Conservation (phyloP, 2,329 filamentous ascomycete genomes). For the Ceratocystiopsis sp. region DNA sequence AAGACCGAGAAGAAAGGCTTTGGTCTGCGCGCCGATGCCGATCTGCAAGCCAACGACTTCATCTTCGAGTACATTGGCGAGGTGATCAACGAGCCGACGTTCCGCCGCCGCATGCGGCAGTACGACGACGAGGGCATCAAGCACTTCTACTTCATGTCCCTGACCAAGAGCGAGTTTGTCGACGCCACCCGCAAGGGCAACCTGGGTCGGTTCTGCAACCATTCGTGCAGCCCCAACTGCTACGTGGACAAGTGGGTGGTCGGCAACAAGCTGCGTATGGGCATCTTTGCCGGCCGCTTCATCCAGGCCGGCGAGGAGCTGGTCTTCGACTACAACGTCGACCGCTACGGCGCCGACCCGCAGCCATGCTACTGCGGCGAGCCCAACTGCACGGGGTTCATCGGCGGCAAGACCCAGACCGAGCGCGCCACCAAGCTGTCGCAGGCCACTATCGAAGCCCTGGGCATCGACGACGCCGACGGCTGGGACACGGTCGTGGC, state of each 20-base stretch:
- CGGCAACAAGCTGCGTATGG: constrained; percentile 93
- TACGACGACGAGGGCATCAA: constrained; percentile 96
- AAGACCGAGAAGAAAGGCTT: constrained; percentile 97
- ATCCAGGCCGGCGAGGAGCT: constrained; percentile 84
- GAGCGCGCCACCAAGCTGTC: constrained; percentile 87
- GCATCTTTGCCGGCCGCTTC: constrained; percentile 79
- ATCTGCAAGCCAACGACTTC: constrained; percentile 72
- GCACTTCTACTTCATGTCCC: constrained; percentile 99
- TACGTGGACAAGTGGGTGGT: constrained; percentile 99
- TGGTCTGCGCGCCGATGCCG: constrained; percentile 65
- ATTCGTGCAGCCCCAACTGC: constrained; percentile 97
- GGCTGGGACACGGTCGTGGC: constrained; percentile 82
- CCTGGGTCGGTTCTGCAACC: constrained; percentile 92
- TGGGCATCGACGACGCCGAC: constrained; percentile 85
- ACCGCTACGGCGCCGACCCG: constrained; percentile 90
- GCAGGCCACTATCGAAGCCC: constrained; percentile 75
- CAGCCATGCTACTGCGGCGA: constrained; percentile 96
- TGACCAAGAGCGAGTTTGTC: constrained; percentile 90
- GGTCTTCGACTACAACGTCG: constrained; percentile 99
- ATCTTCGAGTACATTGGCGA: constrained; percentile 98
- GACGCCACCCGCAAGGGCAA: constrained; percentile 96
- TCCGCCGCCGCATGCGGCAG: constrained; percentile 76
- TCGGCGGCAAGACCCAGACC: constrained; percentile 94
- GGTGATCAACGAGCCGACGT: constrained; percentile 84
- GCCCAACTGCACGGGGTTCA: constrained; percentile 86